Evolutionary conservation across 1,284 basidiomycete genomes (phyloP), one percentile per base, ranked within the genome.

Genomic region (Pisolithus thermaeus): DNA sequence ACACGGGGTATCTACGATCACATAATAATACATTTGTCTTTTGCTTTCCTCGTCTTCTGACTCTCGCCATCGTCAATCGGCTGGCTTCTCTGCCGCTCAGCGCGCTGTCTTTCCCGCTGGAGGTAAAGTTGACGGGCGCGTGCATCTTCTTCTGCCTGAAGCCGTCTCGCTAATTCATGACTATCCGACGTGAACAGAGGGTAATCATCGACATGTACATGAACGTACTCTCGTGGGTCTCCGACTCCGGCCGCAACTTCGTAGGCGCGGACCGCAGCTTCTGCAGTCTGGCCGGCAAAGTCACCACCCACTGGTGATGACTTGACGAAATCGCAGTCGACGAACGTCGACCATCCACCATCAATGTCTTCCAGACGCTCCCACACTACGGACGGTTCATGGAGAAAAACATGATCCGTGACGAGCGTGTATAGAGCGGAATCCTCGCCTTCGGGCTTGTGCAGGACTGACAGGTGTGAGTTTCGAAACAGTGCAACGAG

Each of bases 351-450:
- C 53, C 73, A 80, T 3, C 78, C 76, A 1, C 91, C 90, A 56
- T 94, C 91, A 38, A 94, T 79, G 60, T 97, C 93, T 58, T 90
- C 89, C 22, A 96, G 71, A 16, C 84, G 81, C 69, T 96, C 92
- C 92, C 93, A 95, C 4, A 94, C 81, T 25, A 94, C 81, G 18
- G 81, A 80, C 0, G 83, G 74, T 62, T 94, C 91, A 58, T 82
- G 69, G 14, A 87, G 69, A 65, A 95, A 92, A 22, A 84, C 79
- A 46, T 87, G 76, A 66, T 95, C 93, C 0, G 91, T 92, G 7
- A 86, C 89, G 53, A 95, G 82, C 3, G 81, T 80, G 67, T 90
- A 94, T 3, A 95, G 72, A 3, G 61, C 66, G 0, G 58, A 7
- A 9, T 57, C 56, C 7, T 56, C 35, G 4, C 52, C 56, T 0